These are phyloP conservation scores for Plasmodium vivax DNA, from an alignment of 169 alveolate species.

Conservation along the genomic window DNA sequence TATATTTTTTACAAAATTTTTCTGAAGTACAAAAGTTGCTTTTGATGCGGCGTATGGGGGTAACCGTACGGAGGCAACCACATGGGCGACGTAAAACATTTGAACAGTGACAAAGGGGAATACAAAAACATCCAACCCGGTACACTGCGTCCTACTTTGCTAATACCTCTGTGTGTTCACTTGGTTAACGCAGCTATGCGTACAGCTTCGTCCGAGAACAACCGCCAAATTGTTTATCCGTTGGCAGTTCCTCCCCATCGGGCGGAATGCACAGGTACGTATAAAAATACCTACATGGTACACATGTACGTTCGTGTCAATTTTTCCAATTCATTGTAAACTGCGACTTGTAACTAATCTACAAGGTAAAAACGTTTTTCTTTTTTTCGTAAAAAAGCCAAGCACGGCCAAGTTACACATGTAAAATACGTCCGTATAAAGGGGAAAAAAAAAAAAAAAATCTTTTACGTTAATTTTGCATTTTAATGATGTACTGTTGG, in stretches of 20 bases:
- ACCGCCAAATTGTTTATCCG: not conserved
- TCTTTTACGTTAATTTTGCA: not conserved
- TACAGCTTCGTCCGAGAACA: not conserved
- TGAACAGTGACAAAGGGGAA: not conserved
- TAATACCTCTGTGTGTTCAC: not conserved
- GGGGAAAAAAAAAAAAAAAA: not conserved
- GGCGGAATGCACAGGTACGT: not conserved
- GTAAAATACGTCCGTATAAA: not conserved
- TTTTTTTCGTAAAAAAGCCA: not conserved
- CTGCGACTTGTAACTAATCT: not conserved
- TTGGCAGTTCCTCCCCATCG: not conserved
- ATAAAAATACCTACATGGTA: not conserved
- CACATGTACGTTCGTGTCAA: not conserved
- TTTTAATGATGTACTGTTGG: not conserved
- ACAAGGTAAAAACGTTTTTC: not conserved
- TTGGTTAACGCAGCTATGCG: not conserved
- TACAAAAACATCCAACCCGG: not conserved
- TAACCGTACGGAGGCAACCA: not conserved
- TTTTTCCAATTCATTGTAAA: not conserved
- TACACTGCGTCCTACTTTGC: not conserved
- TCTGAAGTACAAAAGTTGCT: constrained; percentile 42
- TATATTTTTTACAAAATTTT: constrained; percentile 54
- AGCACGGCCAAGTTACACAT: not conserved
- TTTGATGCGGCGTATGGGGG: not conserved
- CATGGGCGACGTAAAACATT: constrained; percentile 5